Evolutionary conservation across 2,329 filamentous ascomycete genomes (phyloP).

Genomic region (Scortechinia acanthostroma): DNA sequence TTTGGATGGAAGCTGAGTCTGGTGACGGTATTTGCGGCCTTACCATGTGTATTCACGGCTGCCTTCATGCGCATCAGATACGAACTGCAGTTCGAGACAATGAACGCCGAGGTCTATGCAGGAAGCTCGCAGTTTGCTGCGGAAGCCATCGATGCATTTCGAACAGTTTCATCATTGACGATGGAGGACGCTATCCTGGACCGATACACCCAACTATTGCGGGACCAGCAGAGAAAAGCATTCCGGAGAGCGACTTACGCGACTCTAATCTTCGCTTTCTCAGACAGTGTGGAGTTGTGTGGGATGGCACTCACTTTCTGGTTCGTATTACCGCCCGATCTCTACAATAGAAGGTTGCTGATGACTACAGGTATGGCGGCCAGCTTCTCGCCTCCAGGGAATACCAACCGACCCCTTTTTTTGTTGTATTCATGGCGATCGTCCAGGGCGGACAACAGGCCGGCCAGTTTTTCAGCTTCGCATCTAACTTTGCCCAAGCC

Average conservation of each 20-base stretch:
- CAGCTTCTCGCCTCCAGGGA: slow-evolving; percentile 44
- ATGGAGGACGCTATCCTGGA: slow-evolving; percentile 59
- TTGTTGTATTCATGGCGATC: slow-evolving; percentile 57
- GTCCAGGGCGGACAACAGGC: slow-evolving; percentile 63
- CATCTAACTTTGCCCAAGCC: slow-evolving; percentile 55
- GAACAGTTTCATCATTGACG: slow-evolving; percentile 65
- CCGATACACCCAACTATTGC: slow-evolving; percentile 52
- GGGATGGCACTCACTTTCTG: slow-evolving; percentile 54
- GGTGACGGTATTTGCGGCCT: slow-evolving; percentile 54
- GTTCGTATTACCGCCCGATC: no score
- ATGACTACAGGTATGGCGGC: slow-evolving; percentile 64
- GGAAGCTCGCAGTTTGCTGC: slow-evolving; percentile 70
- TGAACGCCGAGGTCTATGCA: slow-evolving; percentile 62
- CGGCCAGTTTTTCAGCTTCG: slow-evolving; percentile 61
- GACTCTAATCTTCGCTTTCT: slow-evolving; percentile 61
- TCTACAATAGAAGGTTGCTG: no score
- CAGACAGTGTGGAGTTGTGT: slow-evolving; percentile 59
- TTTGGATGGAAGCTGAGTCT: slow-evolving; percentile 74
- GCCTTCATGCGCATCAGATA: slow-evolving; percentile 44
- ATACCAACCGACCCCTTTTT: slow-evolving; percentile 34
- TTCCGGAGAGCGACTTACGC: slow-evolving; percentile 53
- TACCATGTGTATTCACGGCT: slow-evolving; percentile 37
- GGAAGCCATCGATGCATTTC: slow-evolving; percentile 67
- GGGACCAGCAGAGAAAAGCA: slow-evolving; percentile 47
- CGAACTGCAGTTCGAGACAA: slow-evolving; percentile 61